Conservation (phyloP, 495 filamentous ascomycete species). For the Choiromyces venosus region DNA sequence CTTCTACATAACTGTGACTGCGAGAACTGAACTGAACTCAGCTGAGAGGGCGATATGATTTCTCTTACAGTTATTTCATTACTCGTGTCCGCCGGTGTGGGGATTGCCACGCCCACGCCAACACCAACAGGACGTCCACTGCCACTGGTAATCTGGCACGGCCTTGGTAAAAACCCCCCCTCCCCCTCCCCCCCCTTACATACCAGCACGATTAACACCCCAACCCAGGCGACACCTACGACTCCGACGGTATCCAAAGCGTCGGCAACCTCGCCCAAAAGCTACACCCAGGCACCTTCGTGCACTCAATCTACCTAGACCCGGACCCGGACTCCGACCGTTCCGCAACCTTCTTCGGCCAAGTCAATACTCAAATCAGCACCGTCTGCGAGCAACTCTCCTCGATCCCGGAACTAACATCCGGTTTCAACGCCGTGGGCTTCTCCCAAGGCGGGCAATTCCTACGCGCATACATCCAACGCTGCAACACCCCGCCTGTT, state of each 20-base stretch:
- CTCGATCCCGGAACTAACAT: constrained; percentile 65
- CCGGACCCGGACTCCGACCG: constrained; percentile 62
- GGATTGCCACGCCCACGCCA: background rate
- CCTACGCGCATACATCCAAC: constrained; percentile 84
- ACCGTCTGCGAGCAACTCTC: constrained; percentile 76
- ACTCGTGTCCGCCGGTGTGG: background rate
- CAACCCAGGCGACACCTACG: constrained; percentile 59
- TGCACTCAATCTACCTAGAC: constrained; percentile 73
- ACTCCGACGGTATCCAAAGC: constrained; percentile 62
- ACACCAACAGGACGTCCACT: constrained; percentile 45
- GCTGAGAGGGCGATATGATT: background rate
- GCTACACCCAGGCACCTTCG: constrained; percentile 73
- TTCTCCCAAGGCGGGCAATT: constrained; percentile 97
- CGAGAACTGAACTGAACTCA: background rate
- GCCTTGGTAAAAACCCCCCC: constrained; percentile 61
- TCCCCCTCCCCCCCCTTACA: background rate
- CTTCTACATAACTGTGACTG: background rate
- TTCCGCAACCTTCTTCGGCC: constrained; percentile 81
- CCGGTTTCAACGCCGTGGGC: constrained; percentile 81
- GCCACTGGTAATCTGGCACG: constrained; percentile 92
- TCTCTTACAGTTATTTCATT: background rate
- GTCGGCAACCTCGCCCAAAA: constrained; percentile 62
- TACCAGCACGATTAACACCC: background rate
- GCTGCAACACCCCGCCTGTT: constrained; percentile 77
- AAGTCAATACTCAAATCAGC: constrained; percentile 72